Conservation (phyloP, 1,139 yeast species). For the Candida buenavistaensis region DNA sequence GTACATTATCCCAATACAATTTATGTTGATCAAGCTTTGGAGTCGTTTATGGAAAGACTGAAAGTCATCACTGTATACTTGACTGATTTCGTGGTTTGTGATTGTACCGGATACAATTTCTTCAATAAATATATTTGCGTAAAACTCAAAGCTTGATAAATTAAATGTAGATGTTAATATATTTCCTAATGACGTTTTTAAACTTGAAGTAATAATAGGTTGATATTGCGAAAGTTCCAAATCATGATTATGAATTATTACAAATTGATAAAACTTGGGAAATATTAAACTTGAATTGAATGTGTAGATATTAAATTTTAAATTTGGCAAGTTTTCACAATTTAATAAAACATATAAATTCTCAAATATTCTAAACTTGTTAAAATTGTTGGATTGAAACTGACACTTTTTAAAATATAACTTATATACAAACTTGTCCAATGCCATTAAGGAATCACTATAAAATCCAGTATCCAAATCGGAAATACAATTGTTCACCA, state of each 20-base stretch:
- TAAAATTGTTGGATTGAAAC: conserved; percentile 11
- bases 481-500: not conserved
- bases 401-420: conserved; percentile 15
- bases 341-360: conserved; percentile 17
- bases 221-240: conserved; percentile 1
- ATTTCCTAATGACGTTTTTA: conserved; percentile 1
- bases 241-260: conserved; percentile 1
- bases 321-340: conserved; percentile 12
- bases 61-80: conserved; percentile 9
- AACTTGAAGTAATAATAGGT: conserved; percentile 3
- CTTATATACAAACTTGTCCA: conserved; percentile 3
- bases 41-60: conserved; percentile 4
- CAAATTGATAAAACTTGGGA: conserved; percentile 24
- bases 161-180: not conserved
- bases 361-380: conserved; percentile 22
- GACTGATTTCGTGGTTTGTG: conserved; percentile 14
- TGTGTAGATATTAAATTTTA: conserved; percentile 19
- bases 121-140: conserved; percentile 6
- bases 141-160: conserved; percentile 7
- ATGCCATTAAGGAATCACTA: conserved; percentile 3
- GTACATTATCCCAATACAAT: conserved; percentile 11
- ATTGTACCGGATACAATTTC: conserved; percentile 4
- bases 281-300: conserved; percentile 27
- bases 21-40: conserved; percentile 9
- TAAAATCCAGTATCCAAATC: conserved; percentile 1